Percentiles rank a stretch among this genome's conserved stretches.
Conservation (phyloP, 2,329 filamentous ascomycete species). For the Sclerotinia spermophila region DNA sequence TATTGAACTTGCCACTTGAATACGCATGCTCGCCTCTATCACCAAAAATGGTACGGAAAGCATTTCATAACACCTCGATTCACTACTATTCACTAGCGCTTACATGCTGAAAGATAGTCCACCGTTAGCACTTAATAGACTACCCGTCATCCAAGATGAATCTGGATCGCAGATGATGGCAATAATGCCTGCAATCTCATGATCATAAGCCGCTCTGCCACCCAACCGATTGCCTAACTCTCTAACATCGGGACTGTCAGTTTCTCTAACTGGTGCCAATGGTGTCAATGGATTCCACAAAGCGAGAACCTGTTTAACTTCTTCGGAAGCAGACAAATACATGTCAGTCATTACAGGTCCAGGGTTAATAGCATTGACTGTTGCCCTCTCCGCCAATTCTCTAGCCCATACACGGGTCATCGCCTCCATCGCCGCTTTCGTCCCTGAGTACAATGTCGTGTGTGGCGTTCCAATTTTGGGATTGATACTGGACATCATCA, state of each 20-base stretch:
- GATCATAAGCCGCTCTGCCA: conserved; percentile 18
- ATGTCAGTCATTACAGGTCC: conserved; percentile 18
- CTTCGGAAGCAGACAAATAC: conserved; percentile 43
- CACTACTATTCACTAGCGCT: neutral
- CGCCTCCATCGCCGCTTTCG: conserved; percentile 60
- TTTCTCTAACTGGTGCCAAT: conserved; percentile 15
- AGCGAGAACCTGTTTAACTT: conserved; percentile 57
- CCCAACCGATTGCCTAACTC: conserved; percentile 26
- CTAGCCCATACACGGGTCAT: conserved; percentile 47
- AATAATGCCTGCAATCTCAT: conserved; percentile 19
- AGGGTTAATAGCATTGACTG: conserved; percentile 13
- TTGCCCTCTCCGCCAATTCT: conserved; percentile 11
- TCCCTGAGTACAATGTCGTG: conserved; percentile 58
- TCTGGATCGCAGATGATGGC: conserved; percentile 15
- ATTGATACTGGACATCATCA: conserved; percentile 57
- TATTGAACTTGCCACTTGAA: neutral
- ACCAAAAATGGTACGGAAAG: neutral
- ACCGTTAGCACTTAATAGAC: conserved; percentile 7
- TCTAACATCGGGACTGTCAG: conserved; percentile 13
- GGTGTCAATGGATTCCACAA: conserved; percentile 49
- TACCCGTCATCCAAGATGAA: conserved; percentile 14
- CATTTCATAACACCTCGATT: neutral
- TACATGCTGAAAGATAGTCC: conserved; percentile 12
- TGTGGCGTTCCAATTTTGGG: conserved; percentile 52
- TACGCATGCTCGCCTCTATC: neutral